phyloP scores from a whole-genome alignment of 306 rosid species.

The Glycine soja region DNA sequence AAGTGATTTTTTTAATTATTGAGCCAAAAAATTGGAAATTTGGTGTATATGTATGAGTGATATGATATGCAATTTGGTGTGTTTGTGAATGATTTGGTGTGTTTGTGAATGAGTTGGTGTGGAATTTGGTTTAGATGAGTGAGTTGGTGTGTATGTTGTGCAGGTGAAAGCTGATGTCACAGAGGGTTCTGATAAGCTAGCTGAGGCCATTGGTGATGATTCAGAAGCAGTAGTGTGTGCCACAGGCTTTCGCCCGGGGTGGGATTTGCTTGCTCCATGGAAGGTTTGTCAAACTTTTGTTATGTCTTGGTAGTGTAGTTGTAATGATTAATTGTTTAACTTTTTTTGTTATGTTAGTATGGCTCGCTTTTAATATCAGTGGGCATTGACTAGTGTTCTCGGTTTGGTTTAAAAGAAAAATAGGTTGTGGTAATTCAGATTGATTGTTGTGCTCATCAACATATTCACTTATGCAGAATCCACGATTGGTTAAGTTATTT shows the following conservation, averaged over 20 bases:
- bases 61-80: not conserved
- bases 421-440: not conserved
- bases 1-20: too few species aligned
- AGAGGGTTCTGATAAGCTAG: conserved; percentile 83
- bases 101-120: too few species aligned
- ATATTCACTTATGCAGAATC: not conserved
- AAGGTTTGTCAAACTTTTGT: conserved; percentile 62
- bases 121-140: too few species aligned
- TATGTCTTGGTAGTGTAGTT: not conserved
- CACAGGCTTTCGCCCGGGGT: conserved; percentile 84
- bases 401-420: conserved; percentile 37
- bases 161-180: conserved; percentile 98
- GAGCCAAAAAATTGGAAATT: too few species aligned
- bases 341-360: not conserved
- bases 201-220: conserved; percentile 79
- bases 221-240: conserved; percentile 92
- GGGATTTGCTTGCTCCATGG: conserved; percentile 97
- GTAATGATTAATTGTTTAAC: not conserved
- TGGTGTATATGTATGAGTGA: not conserved
- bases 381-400: not conserved
- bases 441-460: conserved; percentile 25
- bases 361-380: conserved; percentile 33
- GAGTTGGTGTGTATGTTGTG: conserved; percentile 57
- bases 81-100: too few species aligned
- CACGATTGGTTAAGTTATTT: not conserved